phyloP scores from a whole-genome alignment of 2,329 filamentous ascomycete genomes.

The Davidsoniella australis region DNA sequence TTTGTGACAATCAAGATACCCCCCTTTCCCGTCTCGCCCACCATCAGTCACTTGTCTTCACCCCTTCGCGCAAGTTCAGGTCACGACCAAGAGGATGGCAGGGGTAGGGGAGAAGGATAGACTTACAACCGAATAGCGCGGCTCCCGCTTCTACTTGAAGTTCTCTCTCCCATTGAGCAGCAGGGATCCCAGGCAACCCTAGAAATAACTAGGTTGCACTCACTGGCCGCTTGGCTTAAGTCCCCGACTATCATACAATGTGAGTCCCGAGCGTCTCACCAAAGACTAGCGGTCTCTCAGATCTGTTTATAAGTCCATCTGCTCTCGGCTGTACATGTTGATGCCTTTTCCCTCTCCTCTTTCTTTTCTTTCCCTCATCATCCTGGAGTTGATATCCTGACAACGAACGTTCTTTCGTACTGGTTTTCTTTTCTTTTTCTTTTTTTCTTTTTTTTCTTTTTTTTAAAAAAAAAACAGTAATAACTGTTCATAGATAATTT shows the following conservation, averaged over 20 bases:
- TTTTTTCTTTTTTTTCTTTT: constrained; percentile 1
- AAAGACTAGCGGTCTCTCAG: neutral
- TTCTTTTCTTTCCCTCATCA: constrained; percentile 10
- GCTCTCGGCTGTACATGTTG: constrained; percentile 4
- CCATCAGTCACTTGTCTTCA: neutral
- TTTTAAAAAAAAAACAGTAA: neutral
- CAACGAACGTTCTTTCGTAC: constrained; percentile 11
- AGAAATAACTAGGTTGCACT: neutral
- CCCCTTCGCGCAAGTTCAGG: neutral
- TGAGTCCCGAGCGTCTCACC: neutral
- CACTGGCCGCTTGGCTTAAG: neutral
- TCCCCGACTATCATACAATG: neutral
- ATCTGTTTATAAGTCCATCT: constrained; percentile 7
- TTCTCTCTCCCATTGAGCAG: neutral
- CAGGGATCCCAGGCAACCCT: neutral
- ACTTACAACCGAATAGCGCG: neutral
- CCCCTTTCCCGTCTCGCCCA: neutral
- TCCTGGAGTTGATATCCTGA: constrained; percentile 8
- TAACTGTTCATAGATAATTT: no score
- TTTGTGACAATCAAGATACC: neutral
- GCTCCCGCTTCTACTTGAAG: constrained; percentile 3
- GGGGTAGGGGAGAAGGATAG: no score
- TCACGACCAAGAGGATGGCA: neutral
- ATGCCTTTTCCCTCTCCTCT: constrained; percentile 1
- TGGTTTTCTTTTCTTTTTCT: constrained; percentile 7